phyloP scores from a whole-genome alignment of 805 yeast genomes.

The Babjeviella inositovora region DNA sequence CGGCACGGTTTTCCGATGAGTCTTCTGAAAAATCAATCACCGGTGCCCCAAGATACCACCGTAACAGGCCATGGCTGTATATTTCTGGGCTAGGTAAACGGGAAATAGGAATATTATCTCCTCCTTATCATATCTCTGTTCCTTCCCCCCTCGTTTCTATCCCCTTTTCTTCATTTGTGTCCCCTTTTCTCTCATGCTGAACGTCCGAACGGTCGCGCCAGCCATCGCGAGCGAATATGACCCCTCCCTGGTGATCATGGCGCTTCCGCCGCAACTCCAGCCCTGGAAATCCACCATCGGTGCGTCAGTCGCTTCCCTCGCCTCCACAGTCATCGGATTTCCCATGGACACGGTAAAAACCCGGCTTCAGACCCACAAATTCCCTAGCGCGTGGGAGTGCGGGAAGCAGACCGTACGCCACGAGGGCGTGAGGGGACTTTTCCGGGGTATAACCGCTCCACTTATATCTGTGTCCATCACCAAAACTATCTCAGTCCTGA shows the following conservation, averaged over 20 bases:
- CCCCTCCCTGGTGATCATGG: slow-evolving; percentile 23
- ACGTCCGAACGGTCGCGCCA: slow-evolving; percentile 15
- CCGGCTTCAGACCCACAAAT: slow-evolving; percentile 68
- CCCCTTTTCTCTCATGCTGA: no score
- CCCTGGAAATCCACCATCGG: slow-evolving; percentile 43
- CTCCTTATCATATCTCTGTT: no score
- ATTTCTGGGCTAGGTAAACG: no score
- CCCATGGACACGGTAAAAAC: slow-evolving; percentile 84
- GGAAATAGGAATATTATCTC: no score
- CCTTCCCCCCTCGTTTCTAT: no score
- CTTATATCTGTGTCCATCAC: slow-evolving; percentile 48
- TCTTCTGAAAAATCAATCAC: no score
- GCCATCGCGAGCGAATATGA: slow-evolving; percentile 45
- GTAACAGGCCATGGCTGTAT: no score
- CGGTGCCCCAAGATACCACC: no score
- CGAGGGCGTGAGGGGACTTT: slow-evolving; percentile 61
- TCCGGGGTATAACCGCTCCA: slow-evolving; percentile 67
- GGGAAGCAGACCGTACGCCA: slow-evolving; percentile 29
- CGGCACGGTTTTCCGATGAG: no score
- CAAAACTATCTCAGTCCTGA: slow-evolving; percentile 47
- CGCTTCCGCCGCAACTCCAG: slow-evolving; percentile 26
- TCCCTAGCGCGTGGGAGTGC: slow-evolving; percentile 40
- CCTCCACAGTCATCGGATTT: slow-evolving; percentile 58
- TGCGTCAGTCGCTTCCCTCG: slow-evolving; percentile 48
- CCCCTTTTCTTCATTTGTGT: no score